Conservation (phyloP, 495 filamentous ascomycete species). For the Podospora sp. region DNA sequence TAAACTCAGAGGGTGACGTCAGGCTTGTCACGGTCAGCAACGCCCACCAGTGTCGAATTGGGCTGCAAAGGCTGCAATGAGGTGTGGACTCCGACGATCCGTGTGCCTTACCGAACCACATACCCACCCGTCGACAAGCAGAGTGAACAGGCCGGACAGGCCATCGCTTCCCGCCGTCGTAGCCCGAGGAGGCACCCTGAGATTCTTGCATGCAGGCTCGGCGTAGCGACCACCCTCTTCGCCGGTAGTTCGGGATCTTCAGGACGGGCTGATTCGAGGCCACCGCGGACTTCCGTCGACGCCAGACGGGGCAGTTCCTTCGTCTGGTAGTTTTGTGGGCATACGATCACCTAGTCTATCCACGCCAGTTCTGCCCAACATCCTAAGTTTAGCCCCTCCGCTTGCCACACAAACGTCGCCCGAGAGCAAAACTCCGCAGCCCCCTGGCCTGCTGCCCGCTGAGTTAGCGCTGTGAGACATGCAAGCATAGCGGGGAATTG, state of each 20-base stretch:
- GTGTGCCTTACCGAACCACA: not conserved
- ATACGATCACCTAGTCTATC: not conserved
- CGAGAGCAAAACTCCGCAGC: not conserved
- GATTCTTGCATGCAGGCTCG: slow-evolving; percentile 2
- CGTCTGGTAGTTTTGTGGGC: not conserved
- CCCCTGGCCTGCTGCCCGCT: not conserved
- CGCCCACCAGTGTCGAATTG: not conserved
- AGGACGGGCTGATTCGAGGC: not conserved
- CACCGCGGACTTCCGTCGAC: not conserved
- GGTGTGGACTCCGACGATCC: not conserved
- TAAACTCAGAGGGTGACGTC: slow-evolving; percentile 1
- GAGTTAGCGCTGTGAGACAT: slow-evolving; percentile 9
- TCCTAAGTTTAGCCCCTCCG: not conserved
- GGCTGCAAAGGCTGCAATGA: not conserved
- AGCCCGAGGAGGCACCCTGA: slow-evolving; percentile 7
- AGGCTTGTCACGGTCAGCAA: not conserved
- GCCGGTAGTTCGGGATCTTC: not conserved
- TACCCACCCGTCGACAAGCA: not conserved
- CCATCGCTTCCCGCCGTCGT: slow-evolving; percentile 8
- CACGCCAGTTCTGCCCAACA: not conserved
- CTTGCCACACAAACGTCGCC: not conserved
- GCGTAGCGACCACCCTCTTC: not conserved
- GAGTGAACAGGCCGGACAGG: not conserved
- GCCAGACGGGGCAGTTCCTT: not conserved
- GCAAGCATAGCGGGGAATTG: slow-evolving; percentile 3